These are phyloP conservation scores for Entrophospora sp. DNA, from an alignment of 192 early-diverging fungal species.

Conservation along the genomic window DNA sequence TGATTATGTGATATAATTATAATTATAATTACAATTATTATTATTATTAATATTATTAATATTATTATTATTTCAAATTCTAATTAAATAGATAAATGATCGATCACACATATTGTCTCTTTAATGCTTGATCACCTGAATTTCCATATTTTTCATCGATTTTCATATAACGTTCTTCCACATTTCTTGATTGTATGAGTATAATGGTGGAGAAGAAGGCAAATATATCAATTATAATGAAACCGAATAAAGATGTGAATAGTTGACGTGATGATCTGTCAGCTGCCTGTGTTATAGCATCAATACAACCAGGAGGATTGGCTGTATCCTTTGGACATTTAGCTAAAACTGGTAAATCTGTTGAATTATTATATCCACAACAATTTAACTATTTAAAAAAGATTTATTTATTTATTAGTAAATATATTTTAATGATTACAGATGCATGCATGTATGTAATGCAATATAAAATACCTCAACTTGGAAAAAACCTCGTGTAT, in stretches of 20 bases:
- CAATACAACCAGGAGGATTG: constrained; percentile 17
- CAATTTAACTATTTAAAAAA: constrained; percentile 22
- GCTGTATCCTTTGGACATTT: not conserved
- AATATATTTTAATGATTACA: not conserved
- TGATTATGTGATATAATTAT: no score
- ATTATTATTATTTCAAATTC: no score
- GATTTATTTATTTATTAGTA: constrained; percentile 7
- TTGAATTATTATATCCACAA: constrained; percentile 22
- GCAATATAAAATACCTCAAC: no score
- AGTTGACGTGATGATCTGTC: constrained; percentile 25
- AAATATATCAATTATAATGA: no score
- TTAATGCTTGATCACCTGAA: not conserved
- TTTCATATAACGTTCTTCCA: constrained; percentile 32
- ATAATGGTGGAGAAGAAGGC: constrained; percentile 28
- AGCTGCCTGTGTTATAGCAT: constrained; percentile 21
- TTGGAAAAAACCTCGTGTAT: not conserved
- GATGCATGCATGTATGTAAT: not conserved
- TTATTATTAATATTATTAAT: no score
- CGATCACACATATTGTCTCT: not conserved
- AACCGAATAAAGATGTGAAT: no score
- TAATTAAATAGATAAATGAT: no score
- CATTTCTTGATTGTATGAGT: constrained; percentile 29
- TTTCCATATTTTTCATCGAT: no score
- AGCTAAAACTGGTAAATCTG: not conserved
- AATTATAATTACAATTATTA: no score